These are phyloP conservation scores for Prunus padus DNA, from an alignment of 306 rosid genomes.

Conservation along the genomic window DNA sequence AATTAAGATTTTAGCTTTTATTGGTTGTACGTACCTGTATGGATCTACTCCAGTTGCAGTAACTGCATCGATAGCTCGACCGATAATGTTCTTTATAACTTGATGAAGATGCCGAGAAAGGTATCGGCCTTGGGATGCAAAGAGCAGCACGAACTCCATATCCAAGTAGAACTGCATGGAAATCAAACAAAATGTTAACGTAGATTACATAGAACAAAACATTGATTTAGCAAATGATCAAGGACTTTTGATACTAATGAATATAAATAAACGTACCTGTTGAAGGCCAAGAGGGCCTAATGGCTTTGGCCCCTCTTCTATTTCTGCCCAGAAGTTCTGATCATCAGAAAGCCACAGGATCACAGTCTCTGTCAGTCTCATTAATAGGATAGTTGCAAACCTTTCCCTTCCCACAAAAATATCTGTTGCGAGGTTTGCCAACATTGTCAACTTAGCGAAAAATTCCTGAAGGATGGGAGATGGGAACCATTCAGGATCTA, in stretches of 20 bases:
- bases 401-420: slow-evolving; percentile 88
- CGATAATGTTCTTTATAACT: slow-evolving; percentile 70
- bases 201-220: background rate
- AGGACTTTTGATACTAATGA: no score
- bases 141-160: slow-evolving; percentile 90
- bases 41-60: slow-evolving; percentile 85
- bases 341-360: slow-evolving; percentile 84
- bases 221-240: background rate
- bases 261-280: slow-evolving; percentile 45
- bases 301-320: slow-evolving; percentile 60
- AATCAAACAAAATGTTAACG: background rate
- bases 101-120: slow-evolving; percentile 80
- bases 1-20: no score
- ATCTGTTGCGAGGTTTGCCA: slow-evolving; percentile 66
- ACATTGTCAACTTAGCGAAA: slow-evolving; percentile 50
- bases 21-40: slow-evolving; percentile 63
- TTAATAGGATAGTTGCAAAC: slow-evolving; percentile 74
- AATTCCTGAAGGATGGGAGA: slow-evolving; percentile 83
- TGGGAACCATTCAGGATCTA: slow-evolving; percentile 83
- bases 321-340: slow-evolving; percentile 81
- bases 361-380: slow-evolving; percentile 89
- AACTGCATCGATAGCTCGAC: slow-evolving; percentile 70
- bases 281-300: slow-evolving; percentile 90
- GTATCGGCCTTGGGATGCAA: slow-evolving; percentile 87
- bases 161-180: slow-evolving; percentile 80